Base-by-base conservation (phyloP, 805 yeast genomes). In the Blastobotrys chiropterorum region DNA sequence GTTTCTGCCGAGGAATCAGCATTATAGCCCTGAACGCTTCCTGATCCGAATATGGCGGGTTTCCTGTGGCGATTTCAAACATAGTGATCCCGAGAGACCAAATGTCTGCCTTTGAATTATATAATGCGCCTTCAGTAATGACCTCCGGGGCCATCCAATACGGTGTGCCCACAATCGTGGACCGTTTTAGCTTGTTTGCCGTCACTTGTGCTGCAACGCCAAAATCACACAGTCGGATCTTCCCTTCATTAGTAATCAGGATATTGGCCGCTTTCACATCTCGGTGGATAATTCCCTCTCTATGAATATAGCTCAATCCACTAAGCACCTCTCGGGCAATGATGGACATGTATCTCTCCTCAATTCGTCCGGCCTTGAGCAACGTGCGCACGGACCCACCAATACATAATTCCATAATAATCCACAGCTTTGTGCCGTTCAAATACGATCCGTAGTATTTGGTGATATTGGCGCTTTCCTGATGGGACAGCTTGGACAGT, bases 241-340 rank as follows among this genome's bases (percentile, higher is more conserved):
- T 79, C 3, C 99, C 99, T 46, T 87, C 95, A 59, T 86, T 87
- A 2, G 90, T 79, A 49, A 94, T 85, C 55, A 94, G 75, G 11
- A 94, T 88, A 66, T 94, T 94, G 0, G 99, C 99, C 1, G 98
- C 97, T 68, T 94, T 94, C 61, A 94, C 80, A 68, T 94, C 99
- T 59, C 99, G 78, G 67, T 94, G 99, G 34, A 94, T 94, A 19
- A 95, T 94, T 11, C 96, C 96, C 54, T 85, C 82, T 55, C 77
- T 80, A 66, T 94, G 99, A 17, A 95, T 90, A 50, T 79, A 85
- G 55, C 79, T 80, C 38, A 95, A 73, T 0, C 95, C 98, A 6
- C 81, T 63, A 42, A 90, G 72, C 41, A 89, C 67, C 64, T 94
- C 99, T 49, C 98, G 75, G 53, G 86, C 79, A 6, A 94, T 81